These are phyloP conservation scores for Annulohypoxylon moriforme DNA, from an alignment of 495 filamentous ascomycete species.

Conservation along the genomic window DNA sequence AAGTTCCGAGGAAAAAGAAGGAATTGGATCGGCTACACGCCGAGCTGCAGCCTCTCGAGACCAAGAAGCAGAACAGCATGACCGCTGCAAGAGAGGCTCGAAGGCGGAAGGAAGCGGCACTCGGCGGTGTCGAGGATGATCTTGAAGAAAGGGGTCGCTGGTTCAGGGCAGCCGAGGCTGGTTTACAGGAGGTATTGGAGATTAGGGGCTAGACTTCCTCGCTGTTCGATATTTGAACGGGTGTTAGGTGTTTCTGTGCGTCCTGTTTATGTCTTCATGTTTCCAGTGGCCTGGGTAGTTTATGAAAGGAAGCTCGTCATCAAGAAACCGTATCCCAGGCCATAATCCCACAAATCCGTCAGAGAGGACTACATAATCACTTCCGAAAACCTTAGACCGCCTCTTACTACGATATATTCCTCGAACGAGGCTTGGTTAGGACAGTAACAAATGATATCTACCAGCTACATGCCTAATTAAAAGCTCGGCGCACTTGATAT, in stretches of 20 bases:
- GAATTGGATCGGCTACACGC: conserved; percentile 77
- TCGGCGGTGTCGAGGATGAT: conserved; percentile 77
- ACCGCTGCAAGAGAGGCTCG: conserved; percentile 82
- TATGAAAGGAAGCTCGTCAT: neutral
- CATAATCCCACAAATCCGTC: too few species aligned
- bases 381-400: too few species aligned
- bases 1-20: conserved; percentile 75
- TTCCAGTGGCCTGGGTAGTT: neutral
- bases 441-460: too few species aligned
- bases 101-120: conserved; percentile 76
- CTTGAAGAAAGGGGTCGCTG: conserved; percentile 85
- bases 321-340: too few species aligned
- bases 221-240: conserved; percentile 27
- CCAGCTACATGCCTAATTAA: too few species aligned
- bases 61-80: conserved; percentile 72
- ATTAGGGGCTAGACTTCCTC: conserved; percentile 28
- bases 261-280: neutral
- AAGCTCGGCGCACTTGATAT: too few species aligned
- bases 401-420: too few species aligned
- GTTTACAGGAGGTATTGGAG: conserved; percentile 73
- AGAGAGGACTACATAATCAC: too few species aligned
- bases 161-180: conserved; percentile 77
- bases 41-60: conserved; percentile 77
- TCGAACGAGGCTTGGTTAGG: too few species aligned
- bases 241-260: neutral